Evolutionary conservation across 2,329 filamentous ascomycete species (phyloP).

Genomic region (Colletotrichum orchidophilum): DNA sequence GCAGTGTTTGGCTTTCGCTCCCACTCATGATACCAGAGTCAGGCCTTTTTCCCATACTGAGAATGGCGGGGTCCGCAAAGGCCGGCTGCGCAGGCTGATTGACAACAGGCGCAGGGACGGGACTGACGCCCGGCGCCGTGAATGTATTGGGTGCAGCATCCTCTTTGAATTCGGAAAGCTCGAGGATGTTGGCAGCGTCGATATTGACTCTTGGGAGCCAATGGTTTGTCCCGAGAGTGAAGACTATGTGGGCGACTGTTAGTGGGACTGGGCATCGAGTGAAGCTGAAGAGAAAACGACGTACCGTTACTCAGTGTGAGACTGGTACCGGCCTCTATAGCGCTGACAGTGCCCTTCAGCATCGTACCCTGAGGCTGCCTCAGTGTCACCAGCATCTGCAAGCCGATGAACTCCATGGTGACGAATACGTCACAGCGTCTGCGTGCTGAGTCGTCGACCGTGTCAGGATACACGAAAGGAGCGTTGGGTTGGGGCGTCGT

Average conservation of each 20-base stretch:
- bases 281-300: constrained; percentile 50
- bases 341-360: constrained; percentile 75
- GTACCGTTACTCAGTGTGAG: constrained; percentile 78
- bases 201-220: constrained; percentile 55
- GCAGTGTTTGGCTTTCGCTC: constrained; percentile 30
- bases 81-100: constrained; percentile 46
- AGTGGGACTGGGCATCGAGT: not conserved
- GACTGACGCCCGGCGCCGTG: constrained; percentile 38
- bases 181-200: constrained; percentile 54
- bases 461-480: constrained; percentile 9
- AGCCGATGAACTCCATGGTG: constrained; percentile 78
- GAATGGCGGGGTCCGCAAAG: constrained; percentile 85
- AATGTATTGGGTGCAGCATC: constrained; percentile 42
- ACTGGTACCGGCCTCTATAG: constrained; percentile 72
- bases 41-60: constrained; percentile 69
- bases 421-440: constrained; percentile 18
- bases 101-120: constrained; percentile 39
- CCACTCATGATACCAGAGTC: constrained; percentile 39
- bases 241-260: constrained; percentile 43
- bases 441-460: constrained; percentile 17
- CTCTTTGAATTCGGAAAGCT: constrained; percentile 52
- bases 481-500: not conserved
- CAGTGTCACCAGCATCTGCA: constrained; percentile 79
- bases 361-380: constrained; percentile 70
- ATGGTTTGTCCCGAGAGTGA: constrained; percentile 48